Base-by-base conservation (phyloP, 352 stramenopile genomes). In the Phytophthora cryptogea region DNA sequence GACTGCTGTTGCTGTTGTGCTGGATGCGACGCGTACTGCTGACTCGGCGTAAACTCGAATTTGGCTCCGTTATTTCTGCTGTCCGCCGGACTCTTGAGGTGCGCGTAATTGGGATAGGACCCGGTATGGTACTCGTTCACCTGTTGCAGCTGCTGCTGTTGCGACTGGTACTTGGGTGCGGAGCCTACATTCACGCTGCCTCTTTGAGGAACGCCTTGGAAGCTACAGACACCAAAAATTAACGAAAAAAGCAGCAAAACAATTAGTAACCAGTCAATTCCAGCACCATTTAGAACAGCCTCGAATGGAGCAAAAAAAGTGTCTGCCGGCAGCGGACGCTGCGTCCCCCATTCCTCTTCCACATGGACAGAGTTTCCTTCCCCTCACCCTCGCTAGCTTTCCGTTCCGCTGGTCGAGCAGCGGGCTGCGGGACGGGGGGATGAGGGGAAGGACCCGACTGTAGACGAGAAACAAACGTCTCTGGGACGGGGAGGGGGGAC, bases 81-180 rank as follows among this genome's bases (percentile, higher is more conserved):
- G 48, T 70, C 66, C 10, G 40, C 37, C 7, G 57, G 54, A 27
- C 11, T 65, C 17, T 74, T 72, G 23, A 73, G 47, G 14, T 70
- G 66, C 20, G 68, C 45, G 47, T 74, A 76, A 36, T 68, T 76
- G 5, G 48, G 23, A 17, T 72, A 75, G 17, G 35, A 42, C 36
- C 66, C 66, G 9, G 59, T 31, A 48, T 76, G 68, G 35, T 63
- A 76, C n/a, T 70, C 59, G 10, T 61, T 73, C n/a, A 72, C 58
- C 39, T 78, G 72, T 14, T 76, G 68, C 70, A 75, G 52, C n/a
- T 55, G 53, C 17, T 69, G 58, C 16, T 65, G 51, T 32, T 71
- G 70, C 28, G 35, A 39, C 46, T 72, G 68, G 36, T 67, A 73
- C 47, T 77, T 72, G 41, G 46, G 41, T 41, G 54, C 28, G 5